Evolutionary conservation across 441 rosid species (phyloP).

Genomic region (Adansonia madagascariensis): DNA sequence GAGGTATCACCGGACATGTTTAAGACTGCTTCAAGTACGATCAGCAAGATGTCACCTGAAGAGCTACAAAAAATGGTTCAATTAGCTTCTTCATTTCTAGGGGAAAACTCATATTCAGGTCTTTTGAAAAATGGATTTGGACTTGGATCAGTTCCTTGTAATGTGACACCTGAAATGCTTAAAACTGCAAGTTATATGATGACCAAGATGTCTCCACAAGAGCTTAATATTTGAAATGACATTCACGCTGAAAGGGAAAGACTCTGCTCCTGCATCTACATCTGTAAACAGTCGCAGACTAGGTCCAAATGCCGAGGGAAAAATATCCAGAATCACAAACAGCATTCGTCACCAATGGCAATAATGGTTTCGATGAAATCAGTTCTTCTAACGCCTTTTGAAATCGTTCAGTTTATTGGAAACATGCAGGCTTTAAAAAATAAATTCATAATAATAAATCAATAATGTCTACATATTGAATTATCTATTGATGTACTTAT

Average conservation of each 20-base stretch:
- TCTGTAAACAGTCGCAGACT: constrained; percentile 30
- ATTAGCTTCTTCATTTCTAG: constrained; percentile 76
- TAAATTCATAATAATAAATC: too few relatives aligned
- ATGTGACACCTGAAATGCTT: constrained; percentile 62
- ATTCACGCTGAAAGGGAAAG: constrained; percentile 54
- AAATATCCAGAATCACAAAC: constrained; percentile 37
- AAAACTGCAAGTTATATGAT: constrained; percentile 65
- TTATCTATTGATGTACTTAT: too few relatives aligned
- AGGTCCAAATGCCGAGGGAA: constrained; percentile 36
- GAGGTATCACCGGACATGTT: constrained; percentile 85
- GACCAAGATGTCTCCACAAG: constrained; percentile 60
- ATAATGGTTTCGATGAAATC: constrained; percentile 45
- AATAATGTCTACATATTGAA: too few relatives aligned
- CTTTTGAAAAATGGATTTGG: constrained; percentile 31
- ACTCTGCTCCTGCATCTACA: constrained; percentile 42
- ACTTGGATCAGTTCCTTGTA: constrained; percentile 47
- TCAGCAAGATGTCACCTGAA: constrained; percentile 82
- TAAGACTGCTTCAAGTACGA: constrained; percentile 77
- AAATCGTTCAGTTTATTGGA: too few relatives aligned
- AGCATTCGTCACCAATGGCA: constrained; percentile 36
- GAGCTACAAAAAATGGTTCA: constrained; percentile 86
- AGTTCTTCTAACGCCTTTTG: constrained; percentile 38
- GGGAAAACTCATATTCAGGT: constrained; percentile 49
- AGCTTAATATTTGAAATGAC: constrained; percentile 81
- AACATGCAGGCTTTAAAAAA: too few relatives aligned